phyloP scores from a whole-genome alignment of 139 green algal genomes.

The Chlamydomonas sphaeroides region DNA sequence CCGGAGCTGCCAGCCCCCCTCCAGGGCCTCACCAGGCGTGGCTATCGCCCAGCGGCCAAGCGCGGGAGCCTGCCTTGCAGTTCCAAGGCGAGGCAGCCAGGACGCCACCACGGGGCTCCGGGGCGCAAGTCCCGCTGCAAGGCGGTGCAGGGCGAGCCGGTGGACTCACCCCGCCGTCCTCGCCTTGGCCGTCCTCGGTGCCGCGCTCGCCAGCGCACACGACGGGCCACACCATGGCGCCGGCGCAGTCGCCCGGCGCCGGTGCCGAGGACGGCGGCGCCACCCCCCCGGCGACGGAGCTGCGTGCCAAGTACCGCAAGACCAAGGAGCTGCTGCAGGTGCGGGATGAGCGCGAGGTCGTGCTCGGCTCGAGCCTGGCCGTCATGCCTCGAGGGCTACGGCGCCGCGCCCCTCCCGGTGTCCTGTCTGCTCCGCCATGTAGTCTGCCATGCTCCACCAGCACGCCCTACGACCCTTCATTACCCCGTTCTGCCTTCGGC shows the following conservation, averaged over 20 bases:
- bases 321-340: slow-evolving; percentile 37
- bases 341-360: background rate
- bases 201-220: no score
- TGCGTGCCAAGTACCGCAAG: slow-evolving; percentile 24
- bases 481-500: background rate
- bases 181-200: no score
- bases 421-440: no score
- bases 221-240: background rate
- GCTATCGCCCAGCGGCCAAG: no score
- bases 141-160: no score
- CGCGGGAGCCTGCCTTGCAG: no score
- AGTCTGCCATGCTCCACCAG: background rate
- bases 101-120: no score
- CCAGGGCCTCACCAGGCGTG: no score
- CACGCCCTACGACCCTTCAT: background rate
- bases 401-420: background rate
- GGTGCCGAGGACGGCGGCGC: background rate
- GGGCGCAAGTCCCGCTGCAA: no score
- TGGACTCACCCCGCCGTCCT: background rate
- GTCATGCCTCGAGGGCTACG: background rate
- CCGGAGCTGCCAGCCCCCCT: background rate
- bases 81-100: no score
- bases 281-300: background rate
- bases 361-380: background rate
- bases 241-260: background rate